phyloP scores from a whole-genome alignment of 192 early-diverging fungal genomes.

The Dimargaris xerosporica region DNA sequence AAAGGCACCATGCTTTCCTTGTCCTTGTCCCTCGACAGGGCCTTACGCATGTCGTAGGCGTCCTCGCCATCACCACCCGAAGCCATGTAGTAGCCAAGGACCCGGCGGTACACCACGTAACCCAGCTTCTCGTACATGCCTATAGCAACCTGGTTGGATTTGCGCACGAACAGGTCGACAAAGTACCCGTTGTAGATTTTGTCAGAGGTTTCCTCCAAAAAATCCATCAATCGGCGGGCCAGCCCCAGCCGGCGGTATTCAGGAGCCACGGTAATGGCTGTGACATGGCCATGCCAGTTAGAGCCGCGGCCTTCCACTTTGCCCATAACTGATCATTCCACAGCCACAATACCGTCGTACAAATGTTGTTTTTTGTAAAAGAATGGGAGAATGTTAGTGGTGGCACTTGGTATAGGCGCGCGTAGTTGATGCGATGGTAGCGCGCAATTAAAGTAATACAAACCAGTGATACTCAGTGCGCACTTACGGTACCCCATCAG shows the following conservation, averaged over 20 bases:
- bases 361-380: too few relatives aligned
- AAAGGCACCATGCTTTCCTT: conserved; percentile 24
- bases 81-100: conserved; percentile 71
- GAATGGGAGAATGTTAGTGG: too few relatives aligned
- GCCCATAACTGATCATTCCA: conserved; percentile 52
- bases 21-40: conserved; percentile 64
- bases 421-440: too few relatives aligned
- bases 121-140: conserved; percentile 86
- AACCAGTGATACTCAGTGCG: too few relatives aligned
- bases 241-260: conserved; percentile 87
- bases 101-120: conserved; percentile 78
- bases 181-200: conserved; percentile 78
- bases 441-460: too few relatives aligned
- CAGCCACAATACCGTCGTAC: too few relatives aligned
- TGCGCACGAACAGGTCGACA: conserved; percentile 92
- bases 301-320: conserved; percentile 82
- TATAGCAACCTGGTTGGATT: conserved; percentile 83
- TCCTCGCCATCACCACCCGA: conserved; percentile 61
- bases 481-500: conserved; percentile 75
- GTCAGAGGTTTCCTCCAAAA: conserved; percentile 82
- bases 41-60: conserved; percentile 92
- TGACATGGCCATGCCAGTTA: conserved; percentile 97
- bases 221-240: conserved; percentile 73
- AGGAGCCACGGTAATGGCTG: conserved; percentile 90
- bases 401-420: too few relatives aligned